These are phyloP conservation scores for Auriscalpium microsporum DNA, from an alignment of 768 basidiomycete genomes.

Conservation along the genomic window DNA sequence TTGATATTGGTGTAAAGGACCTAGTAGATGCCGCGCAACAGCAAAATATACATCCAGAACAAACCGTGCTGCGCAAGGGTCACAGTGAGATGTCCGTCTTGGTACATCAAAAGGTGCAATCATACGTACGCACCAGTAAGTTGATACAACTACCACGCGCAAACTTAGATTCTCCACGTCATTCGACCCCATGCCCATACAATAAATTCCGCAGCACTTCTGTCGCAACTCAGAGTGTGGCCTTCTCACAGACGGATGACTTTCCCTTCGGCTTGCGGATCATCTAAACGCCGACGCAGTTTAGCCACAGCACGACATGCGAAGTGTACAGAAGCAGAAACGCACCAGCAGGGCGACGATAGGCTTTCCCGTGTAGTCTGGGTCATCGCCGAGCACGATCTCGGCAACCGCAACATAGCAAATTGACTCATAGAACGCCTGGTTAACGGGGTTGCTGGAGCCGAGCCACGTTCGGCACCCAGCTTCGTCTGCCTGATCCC, in stretches of 20 bases:
- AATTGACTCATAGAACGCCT: conserved; percentile 3
- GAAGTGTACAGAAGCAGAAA: not conserved
- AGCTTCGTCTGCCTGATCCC: not conserved
- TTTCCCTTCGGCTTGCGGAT: not conserved
- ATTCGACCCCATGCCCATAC: too few species aligned
- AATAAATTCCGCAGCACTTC: too few species aligned
- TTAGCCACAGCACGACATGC: not conserved
- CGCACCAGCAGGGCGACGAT: not conserved
- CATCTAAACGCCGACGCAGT: not conserved
- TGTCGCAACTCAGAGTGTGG: not conserved
- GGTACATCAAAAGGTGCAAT: too few species aligned
- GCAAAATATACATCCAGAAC: too few species aligned
- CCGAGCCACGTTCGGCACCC: not conserved
- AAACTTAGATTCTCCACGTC: too few species aligned
- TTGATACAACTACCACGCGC: too few species aligned
- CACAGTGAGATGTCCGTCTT: too few species aligned
- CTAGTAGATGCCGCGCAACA: too few species aligned
- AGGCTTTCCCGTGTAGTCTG: not conserved
- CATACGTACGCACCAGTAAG: too few species aligned
- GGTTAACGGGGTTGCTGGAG: not conserved
- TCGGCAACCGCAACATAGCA: conserved; percentile 2
- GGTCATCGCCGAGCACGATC: conserved; percentile 1
- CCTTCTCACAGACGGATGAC: not conserved
- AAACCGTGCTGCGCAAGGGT: too few species aligned
- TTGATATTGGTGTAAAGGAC: too few species aligned